A percentile compares a stretch with the other conserved stretches of the same genome.
These are phyloP conservation scores for Kentomonas sorsogonicus DNA, from an alignment of 208 protist species.

Conservation along the genomic window DNA sequence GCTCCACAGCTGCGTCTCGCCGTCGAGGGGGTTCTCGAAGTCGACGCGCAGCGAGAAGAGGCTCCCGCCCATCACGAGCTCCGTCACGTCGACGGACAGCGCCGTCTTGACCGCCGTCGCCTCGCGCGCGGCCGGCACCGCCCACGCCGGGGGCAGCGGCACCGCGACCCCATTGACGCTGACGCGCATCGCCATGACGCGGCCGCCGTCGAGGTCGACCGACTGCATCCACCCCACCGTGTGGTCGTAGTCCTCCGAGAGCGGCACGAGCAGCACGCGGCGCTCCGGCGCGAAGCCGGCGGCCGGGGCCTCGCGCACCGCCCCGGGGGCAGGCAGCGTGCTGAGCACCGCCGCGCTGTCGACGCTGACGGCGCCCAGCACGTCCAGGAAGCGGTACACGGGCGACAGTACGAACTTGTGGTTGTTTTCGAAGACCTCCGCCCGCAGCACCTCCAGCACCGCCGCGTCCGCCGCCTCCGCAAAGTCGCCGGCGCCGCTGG, in stretches of 20 bases:
- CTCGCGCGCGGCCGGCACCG: constrained; percentile 56
- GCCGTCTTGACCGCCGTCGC: constrained; percentile 50
- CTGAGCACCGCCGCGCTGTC: constrained; percentile 42
- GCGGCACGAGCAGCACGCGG: constrained; percentile 66
- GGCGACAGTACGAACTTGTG: constrained; percentile 58
- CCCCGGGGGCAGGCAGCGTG: constrained; percentile 47
- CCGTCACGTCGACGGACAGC: constrained; percentile 54
- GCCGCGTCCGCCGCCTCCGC: constrained; percentile 24
- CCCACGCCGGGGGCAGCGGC: constrained; percentile 41
- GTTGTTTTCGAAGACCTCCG: constrained; percentile 63
- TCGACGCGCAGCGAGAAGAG: background rate
- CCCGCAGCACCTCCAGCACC: constrained; percentile 56
- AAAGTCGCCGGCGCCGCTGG: constrained; percentile 19
- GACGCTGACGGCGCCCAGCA: constrained; percentile 71
- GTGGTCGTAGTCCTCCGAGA: constrained; percentile 47
- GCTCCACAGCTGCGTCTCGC: constrained; percentile 57
- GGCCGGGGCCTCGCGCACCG: constrained; percentile 26
- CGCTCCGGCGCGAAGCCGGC: constrained; percentile 38
- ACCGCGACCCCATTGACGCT: constrained; percentile 51
- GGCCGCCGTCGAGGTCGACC: constrained; percentile 36
- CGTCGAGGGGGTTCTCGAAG: constrained; percentile 8
- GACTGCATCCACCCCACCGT: constrained; percentile 69
- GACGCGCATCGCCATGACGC: constrained; percentile 54
- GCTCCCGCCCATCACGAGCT: constrained; percentile 17
- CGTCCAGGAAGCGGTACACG: constrained; percentile 51